Evolutionary conservation across 257 asterid species (phyloP), one percentile per base, ranked within the genome.

Genomic region (Salvia hispanica): DNA sequence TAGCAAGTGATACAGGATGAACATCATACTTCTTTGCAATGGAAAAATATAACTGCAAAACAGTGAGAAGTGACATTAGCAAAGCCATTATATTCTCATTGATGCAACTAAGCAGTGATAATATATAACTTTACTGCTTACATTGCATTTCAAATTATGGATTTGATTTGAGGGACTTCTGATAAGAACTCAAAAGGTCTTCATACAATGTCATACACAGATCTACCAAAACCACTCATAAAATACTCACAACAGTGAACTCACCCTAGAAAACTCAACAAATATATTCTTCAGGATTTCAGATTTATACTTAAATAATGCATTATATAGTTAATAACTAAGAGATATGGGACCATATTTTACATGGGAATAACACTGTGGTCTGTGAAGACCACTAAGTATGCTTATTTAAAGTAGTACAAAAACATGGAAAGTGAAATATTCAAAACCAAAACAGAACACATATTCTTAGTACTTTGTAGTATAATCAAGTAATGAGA

Each of bases 1-100:
- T 81, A 54, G 97, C 88, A 44, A 92, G 83, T 62, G 96, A 86
- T 74, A 90, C 89, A 9, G 97, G 98, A 68, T 82, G 93, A 64
- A 92, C 36, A 28, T 82, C 82, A 72, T 79, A 83, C 67, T 72
- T 76, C 71, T 70, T 53, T 5, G 93, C 89, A 62, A 88, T 83
- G 72, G 83, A 80, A 45, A 83, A 56, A 71, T 92, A 90, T 61
- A 72, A 66, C 95, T 92, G 91, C 77, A 69, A 73, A 55, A 81
- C 58, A 56, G 37, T 51, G 58, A 53, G 59, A 66, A 59, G 28
- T 57, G 18, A 8, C 52, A 65, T 79, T 58, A 69, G 71, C n/a
- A 47, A 67, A 43, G 31, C 31, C 52, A n/a, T 14, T 31, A 64
- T 62, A 69, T 33, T 21, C 48, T 13, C 21, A 54, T 15, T 58